Evolutionary conservation across 2,329 filamentous ascomycete genomes (phyloP).

Genomic region (Blastomyces parvus): DNA sequence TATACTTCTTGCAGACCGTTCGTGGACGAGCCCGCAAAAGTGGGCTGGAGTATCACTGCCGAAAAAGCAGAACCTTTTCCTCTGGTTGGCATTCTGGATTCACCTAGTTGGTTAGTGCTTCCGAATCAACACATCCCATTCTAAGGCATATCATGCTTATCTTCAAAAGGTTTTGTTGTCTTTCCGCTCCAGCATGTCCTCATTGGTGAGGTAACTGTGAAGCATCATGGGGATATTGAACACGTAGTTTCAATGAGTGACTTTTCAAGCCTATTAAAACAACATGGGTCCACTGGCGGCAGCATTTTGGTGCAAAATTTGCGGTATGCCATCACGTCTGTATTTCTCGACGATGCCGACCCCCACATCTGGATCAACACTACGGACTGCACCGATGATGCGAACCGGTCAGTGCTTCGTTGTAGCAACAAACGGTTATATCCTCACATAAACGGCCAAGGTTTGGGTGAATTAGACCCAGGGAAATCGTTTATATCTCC

Average conservation of each 20-base stretch:
- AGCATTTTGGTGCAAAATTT: neutral
- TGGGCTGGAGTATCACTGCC: neutral
- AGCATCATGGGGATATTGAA: neutral
- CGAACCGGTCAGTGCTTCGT: neutral
- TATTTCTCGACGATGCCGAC: neutral
- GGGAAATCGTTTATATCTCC: slow-evolving; percentile 2
- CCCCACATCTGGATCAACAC: neutral
- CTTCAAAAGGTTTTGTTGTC: neutral
- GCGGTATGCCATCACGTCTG: neutral
- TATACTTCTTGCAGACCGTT: slow-evolving; percentile 1
- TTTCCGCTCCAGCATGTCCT: neutral
- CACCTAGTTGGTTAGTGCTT: neutral
- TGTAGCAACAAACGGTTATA: neutral
- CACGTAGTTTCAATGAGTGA: neutral
- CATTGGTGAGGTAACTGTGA: neutral
- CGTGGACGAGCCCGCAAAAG: neutral
- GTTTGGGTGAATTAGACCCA: neutral
- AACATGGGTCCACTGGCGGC: neutral
- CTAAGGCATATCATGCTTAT: neutral
- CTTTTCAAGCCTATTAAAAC: neutral
- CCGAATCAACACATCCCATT: neutral
- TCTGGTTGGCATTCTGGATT: neutral
- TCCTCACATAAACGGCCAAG: no score
- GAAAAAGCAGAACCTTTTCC: neutral
- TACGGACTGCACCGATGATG: neutral